These are phyloP conservation scores for Spiromastix sp. DNA, from an alignment of 2,329 filamentous ascomycete genomes.

Conservation along the genomic window DNA sequence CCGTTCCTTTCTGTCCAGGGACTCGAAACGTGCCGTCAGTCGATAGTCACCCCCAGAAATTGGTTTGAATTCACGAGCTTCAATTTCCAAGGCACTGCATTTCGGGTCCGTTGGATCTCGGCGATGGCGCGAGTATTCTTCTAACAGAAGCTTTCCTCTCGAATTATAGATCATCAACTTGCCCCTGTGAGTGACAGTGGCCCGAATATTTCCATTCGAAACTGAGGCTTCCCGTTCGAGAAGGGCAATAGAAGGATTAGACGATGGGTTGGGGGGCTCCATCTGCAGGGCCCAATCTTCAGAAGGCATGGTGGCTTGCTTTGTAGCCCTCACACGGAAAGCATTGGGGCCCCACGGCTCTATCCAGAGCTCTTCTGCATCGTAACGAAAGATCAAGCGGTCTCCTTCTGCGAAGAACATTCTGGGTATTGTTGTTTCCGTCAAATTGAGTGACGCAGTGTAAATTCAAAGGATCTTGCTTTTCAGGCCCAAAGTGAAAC, in stretches of 20 bases:
- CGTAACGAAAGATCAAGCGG: slow-evolving; percentile 15
- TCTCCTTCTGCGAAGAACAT: no score
- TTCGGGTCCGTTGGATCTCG: slow-evolving; percentile 41
- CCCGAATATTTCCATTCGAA: slow-evolving; percentile 34
- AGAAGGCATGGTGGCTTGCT: slow-evolving; percentile 9
- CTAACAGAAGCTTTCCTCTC: slow-evolving; percentile 29
- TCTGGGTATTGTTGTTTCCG: no score
- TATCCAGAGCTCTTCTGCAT: slow-evolving; percentile 14
- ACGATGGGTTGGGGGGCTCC: neutral
- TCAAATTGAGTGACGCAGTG: no score
- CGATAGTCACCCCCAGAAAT: slow-evolving; percentile 40
- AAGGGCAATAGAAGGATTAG: neutral
- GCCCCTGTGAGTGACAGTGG: slow-evolving; percentile 30
- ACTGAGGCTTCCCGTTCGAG: slow-evolving; percentile 14
- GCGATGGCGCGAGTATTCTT: slow-evolving; percentile 39
- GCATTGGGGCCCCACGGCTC: slow-evolving; percentile 16
- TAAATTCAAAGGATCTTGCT: no score
- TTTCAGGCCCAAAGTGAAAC: no score
- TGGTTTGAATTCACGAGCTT: slow-evolving; percentile 44
- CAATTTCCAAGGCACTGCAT: slow-evolving; percentile 41
- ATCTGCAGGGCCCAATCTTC: slow-evolving; percentile 14
- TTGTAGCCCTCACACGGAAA: slow-evolving; percentile 15
- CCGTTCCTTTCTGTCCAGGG: slow-evolving; percentile 39
- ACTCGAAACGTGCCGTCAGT: slow-evolving; percentile 46
- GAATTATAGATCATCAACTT: slow-evolving; percentile 35